Evolutionary conservation across 176 grass and related monocot genomes (phyloP).

Genomic region (Rhipidocladum racemiflorum): DNA sequence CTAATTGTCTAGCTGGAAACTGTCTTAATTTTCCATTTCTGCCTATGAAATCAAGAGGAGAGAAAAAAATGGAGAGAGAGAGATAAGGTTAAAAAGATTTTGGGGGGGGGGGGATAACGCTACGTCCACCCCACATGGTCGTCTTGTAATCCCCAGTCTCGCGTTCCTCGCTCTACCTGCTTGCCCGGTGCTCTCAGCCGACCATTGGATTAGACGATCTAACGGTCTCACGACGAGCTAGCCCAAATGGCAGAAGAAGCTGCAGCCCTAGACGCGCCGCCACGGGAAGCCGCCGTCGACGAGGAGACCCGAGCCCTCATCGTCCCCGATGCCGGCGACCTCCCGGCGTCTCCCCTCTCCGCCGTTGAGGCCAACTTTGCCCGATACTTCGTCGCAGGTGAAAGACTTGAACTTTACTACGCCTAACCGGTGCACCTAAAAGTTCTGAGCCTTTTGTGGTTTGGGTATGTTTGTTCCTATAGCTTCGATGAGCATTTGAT

Average conservation of each 20-base stretch:
- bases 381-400: slow-evolving; percentile 62
- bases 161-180: too few species aligned
- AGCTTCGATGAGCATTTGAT: neutral
- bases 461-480: neutral
- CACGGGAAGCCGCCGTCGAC: neutral
- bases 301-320: slow-evolving; percentile 53
- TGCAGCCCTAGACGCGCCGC: neutral
- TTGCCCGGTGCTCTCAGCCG: too few species aligned
- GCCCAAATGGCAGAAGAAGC: neutral
- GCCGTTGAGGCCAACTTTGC: slow-evolving; percentile 75
- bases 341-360: slow-evolving; percentile 56
- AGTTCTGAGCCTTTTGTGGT: neutral
- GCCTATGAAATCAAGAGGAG: too few species aligned
- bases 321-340: slow-evolving; percentile 50
- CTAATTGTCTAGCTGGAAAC: too few species aligned
- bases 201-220: neutral
- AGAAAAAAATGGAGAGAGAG: too few species aligned
- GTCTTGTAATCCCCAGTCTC: too few species aligned
- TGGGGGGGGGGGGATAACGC: too few species aligned
- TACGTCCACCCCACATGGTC: too few species aligned
- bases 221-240: neutral
- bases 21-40: too few species aligned
- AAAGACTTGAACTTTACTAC: neutral
- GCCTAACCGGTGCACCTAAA: neutral
- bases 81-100: too few species aligned